These are phyloP conservation scores for Persicaria tinctoria DNA, from an alignment of 148 eudicot species.

Conservation along the genomic window DNA sequence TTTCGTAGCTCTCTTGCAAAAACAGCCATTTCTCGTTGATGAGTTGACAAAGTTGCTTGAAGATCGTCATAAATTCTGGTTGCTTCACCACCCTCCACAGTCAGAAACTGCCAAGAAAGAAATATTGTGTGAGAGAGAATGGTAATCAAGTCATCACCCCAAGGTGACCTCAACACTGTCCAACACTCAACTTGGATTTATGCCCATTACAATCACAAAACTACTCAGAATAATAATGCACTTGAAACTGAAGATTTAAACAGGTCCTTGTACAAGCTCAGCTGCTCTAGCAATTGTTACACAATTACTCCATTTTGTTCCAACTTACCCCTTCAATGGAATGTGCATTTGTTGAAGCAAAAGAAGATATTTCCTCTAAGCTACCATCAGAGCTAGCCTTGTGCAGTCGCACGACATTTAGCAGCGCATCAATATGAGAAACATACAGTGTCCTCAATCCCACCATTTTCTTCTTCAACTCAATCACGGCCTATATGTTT, in stretches of 20 bases:
- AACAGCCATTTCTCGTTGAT: slow-evolving; percentile 76
- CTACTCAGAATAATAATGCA: background rate
- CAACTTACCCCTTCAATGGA: slow-evolving; percentile 57
- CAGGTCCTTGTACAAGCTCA: slow-evolving; percentile 2
- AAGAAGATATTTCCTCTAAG: slow-evolving; percentile 72
- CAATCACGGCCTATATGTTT: slow-evolving; percentile 42
- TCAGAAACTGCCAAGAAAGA: slow-evolving; percentile 39
- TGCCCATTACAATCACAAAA: background rate
- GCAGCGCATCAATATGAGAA: slow-evolving; percentile 84
- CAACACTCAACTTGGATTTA: background rate
- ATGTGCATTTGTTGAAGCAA: slow-evolving; percentile 44
- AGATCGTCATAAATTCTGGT: slow-evolving; percentile 73
- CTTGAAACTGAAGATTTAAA: background rate
- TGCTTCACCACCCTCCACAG: slow-evolving; percentile 53
- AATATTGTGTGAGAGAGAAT: background rate
- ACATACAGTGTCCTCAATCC: slow-evolving; percentile 53
- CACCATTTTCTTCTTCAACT: slow-evolving; percentile 64
- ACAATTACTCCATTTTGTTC: background rate
- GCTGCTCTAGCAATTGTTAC: background rate
- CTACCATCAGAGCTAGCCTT: slow-evolving; percentile 68
- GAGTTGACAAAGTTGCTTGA: slow-evolving; percentile 57
- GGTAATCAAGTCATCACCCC: background rate
- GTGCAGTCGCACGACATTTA: slow-evolving; percentile 87
- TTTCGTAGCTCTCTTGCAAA: slow-evolving; percentile 88
- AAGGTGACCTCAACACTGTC: background rate